Evolutionary conservation across 768 basidiomycete species (phyloP), one percentile per base, ranked within the genome.

Genomic region (Rickenella mellea): DNA sequence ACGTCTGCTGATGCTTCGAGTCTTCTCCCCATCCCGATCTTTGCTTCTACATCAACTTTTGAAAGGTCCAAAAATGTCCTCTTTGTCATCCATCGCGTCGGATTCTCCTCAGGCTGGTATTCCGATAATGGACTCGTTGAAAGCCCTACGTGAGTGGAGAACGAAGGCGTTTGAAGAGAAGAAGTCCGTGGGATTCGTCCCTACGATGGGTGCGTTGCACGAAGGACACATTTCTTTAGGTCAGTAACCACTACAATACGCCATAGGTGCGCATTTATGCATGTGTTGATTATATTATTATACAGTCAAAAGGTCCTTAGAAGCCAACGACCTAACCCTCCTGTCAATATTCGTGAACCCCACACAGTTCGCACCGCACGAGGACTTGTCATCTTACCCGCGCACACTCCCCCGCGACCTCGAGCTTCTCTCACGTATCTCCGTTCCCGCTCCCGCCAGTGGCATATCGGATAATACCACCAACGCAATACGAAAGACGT

Each of bases 321-420:
- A 62, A 2, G 73, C 80, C 43, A 92, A 93, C 54, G 86, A 91
- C 43, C 61, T 81, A 29, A 98, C 96, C 0, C 78, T 97, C 51
- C 66, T 97, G 45, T 96, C 93, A 21, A 89, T 99, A 51, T 99
- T 97, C 59, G 93, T 99, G 45, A 98, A 99, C 58, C 96, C 96
- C 0, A 85, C 93, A 3, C 93, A 98, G 60, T 99, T 99, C 52
- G 89, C 94, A 1, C 93, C 90, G 0, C 80, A 90, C 49, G 96
- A 99, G 63, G 96, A 98, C 58, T 76, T 98, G 3, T 71, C 73
- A 21, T 78, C 82, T 5, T 99, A 99, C 60, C 96, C 96, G 1
- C 80, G 91, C 29, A 94, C 91, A 0, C 67, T 99, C 3, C 68
- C 80, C 1, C 52, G 58, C 3, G 96, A 99, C 60, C 69, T 97